Evolutionary conservation across 768 basidiomycete genomes (phyloP).

Genomic region (Leccinum variicolor): DNA sequence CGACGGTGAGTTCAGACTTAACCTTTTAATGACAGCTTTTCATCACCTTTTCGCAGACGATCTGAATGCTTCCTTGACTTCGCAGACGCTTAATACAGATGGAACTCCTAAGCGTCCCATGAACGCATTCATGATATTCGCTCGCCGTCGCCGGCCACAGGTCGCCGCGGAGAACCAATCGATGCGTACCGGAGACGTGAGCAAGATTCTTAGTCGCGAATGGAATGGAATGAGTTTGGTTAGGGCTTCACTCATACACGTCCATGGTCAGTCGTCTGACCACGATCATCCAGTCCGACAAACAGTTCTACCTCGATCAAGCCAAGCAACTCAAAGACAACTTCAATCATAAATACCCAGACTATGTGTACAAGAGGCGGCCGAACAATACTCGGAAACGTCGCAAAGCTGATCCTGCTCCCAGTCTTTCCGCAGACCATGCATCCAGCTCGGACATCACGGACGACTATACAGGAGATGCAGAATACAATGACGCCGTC

Average conservation of each 20-base stretch:
- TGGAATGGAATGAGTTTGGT: conserved; percentile 81
- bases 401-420: conserved; percentile 38
- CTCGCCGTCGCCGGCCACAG: conserved; percentile 75
- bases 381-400: conserved; percentile 83
- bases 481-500: conserved; percentile 38
- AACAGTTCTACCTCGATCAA: conserved; percentile 85
- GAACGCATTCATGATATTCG: conserved; percentile 96
- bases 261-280: conserved; percentile 13
- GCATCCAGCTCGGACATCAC: conserved; percentile 29
- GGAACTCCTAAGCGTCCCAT: conserved; percentile 88
- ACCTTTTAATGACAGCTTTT: conserved; percentile 12
- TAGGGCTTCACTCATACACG: conserved; percentile 24
- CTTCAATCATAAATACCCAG: conserved; percentile 83
- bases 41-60: conserved; percentile 32
- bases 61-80: conserved; percentile 51
- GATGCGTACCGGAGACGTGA: conserved; percentile 88
- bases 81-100: conserved; percentile 80
- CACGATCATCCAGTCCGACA: conserved; percentile 52
- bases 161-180: conserved; percentile 85
- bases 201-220: conserved; percentile 83
- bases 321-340: conserved; percentile 82
- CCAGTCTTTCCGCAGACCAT: conserved; percentile 29
- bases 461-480: conserved; percentile 28
- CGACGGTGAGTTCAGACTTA: conserved; percentile 39
- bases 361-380: conserved; percentile 85